Percentiles rank a stretch among this genome's conserved stretches.
Evolutionary conservation across 2,329 filamentous ascomycete genomes (phyloP).

Genomic region (Colletotrichum abscissum): DNA sequence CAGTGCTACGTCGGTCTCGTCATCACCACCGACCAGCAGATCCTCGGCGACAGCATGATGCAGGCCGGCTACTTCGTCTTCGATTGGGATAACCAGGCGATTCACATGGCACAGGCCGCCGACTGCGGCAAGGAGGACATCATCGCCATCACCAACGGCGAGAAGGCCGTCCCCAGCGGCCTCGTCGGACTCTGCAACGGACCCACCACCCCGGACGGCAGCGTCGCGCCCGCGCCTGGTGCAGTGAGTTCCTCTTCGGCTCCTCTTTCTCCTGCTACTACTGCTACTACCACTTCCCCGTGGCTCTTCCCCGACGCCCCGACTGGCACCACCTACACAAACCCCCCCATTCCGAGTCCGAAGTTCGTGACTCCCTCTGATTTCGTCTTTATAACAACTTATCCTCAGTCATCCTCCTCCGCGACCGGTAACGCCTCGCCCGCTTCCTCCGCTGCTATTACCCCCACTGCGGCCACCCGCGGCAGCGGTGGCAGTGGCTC

Average conservation of each 20-base stretch:
- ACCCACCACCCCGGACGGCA: constrained; percentile 35
- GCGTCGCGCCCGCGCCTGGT: not conserved
- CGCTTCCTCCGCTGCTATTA: not conserved
- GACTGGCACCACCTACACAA: not conserved
- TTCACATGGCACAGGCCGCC: constrained; percentile 55
- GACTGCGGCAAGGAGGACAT: constrained; percentile 53
- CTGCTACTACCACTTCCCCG: not conserved
- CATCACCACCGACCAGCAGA: constrained; percentile 53
- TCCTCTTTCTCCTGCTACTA: not conserved
- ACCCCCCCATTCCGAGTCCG: not conserved
- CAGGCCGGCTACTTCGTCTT: constrained; percentile 59
- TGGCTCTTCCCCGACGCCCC: not conserved
- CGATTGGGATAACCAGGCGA: constrained; percentile 55
- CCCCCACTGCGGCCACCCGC: not conserved
- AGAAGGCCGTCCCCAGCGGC: constrained; percentile 44
- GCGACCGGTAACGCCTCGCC: not conserved
- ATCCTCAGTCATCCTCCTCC: not conserved
- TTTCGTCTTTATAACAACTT: not conserved
- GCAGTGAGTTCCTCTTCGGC: constrained; percentile 11
- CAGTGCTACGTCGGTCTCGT: constrained; percentile 56
- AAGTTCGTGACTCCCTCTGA: not conserved
- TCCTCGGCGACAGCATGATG: constrained; percentile 55
- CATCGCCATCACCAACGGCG: constrained; percentile 47
- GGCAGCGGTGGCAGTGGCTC: not conserved
- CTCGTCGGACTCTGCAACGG: constrained; percentile 49